Evolutionary conservation across 805 yeast species (phyloP), one percentile per base, ranked within the genome.

Genomic region (Pichia rugopelliculosa): DNA sequence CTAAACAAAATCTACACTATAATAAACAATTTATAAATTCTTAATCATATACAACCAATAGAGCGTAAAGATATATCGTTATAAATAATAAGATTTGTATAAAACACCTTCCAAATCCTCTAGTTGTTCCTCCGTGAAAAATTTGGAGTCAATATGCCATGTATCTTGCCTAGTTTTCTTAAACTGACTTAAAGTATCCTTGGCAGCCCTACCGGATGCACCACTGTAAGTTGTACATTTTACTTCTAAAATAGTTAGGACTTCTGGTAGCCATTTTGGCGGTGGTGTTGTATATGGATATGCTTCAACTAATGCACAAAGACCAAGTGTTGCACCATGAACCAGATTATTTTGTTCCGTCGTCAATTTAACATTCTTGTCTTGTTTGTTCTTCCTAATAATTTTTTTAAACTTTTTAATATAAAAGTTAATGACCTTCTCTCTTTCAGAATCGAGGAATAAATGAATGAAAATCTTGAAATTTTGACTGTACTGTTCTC

Each of bases 101-200:
- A 90, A 66, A 4, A 91, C 96, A 38, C 99, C 99, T 63, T 91
- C 99, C 40, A 91, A 68, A 61, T 88, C 96, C 59, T 88, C 93
- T 44, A 89, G 70, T 64, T 91, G 95, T 5, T 83, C 87, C 42
- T 75, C 78, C 9, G 81, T 79, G 62, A 91, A 93, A 13, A 76
- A 79, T 54, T 73, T 73, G 51, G 84, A 76, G 61, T 91, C 99
- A 50, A 88, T 77, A 58, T 87, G 95, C 99, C 99, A 91, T 0
- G 97, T 88, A 58, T 91, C 99, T 49, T 90, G 95, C 54, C 98
- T 77, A 6, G 87, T 80, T 69, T 89, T 89, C 63, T 90, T 91
- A 69, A 93, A 93, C 53, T 80, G 82, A 53, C 95, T 82, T 44
- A 91, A 72, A 2, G 79, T 75, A 27, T 80, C 82, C 64, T 91